Base-by-base conservation (phyloP, 2,329 filamentous ascomycete genomes). In the Chaetomium strumarium region DNA sequence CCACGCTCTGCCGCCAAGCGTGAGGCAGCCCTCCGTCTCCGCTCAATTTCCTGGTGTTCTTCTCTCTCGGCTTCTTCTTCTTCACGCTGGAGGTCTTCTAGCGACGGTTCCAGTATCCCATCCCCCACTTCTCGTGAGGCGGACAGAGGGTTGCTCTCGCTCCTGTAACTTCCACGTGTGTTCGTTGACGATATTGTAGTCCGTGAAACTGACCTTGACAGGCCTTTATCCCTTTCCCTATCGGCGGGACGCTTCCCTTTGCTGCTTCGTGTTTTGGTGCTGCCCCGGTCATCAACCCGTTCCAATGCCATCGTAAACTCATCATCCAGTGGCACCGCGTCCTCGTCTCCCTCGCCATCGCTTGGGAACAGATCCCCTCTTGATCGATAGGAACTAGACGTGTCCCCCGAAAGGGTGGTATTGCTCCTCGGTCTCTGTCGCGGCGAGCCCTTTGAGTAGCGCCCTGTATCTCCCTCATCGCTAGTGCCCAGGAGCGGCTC, bases 311-410 rank as follows among this genome's bases (percentile, higher is more conserved):
- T 84, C 2, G 90, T 88, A 62, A 97, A 95, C 64, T 96, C 91
- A 65, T 96, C 92, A 62, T 92, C 89, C 16, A 97, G 72, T 12
- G 90, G 88, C n/a, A 96, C 82, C 1, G 92, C 92, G 69, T 97
- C 92, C 67, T 95, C 91, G 58, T 95, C 90, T 49, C 91, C 90
- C 63, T 85, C 82, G 43, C 79, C 81, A 57, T 95, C 90, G 62
- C 90, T 96, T 0, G 90, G 90, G 60, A 96, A 93, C 12, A 97
- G 74, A 69, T 97, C 92, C 2, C 90, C 90, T 43, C 92, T 77
- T 11, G 90, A 96, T 62, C 91, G 86, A 58, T 87, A 83, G 6
- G 91, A 96, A 66, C 92, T 90, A 29, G 83, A 86, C 1, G 91
- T 96, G 58, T 85, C 85, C 38, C 86, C 85, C 12, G 90, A 95